Percentiles rank a stretch among this genome's conserved stretches.
These are phyloP conservation scores for Exserohilum turcica DNA, from an alignment of 2,329 filamentous ascomycete genomes.

Conservation along the genomic window DNA sequence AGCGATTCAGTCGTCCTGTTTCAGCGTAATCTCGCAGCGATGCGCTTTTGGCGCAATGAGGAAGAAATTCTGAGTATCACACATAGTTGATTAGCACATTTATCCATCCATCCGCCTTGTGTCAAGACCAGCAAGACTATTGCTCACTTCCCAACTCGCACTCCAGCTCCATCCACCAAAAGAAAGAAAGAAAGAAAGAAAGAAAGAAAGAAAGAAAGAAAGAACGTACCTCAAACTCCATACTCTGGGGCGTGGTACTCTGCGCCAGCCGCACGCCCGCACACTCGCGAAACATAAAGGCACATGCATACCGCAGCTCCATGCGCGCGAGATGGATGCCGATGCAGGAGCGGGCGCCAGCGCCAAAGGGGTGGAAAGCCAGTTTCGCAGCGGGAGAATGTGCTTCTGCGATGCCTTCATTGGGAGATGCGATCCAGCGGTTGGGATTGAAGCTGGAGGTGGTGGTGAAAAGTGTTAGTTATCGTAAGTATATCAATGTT, in stretches of 20 bases:
- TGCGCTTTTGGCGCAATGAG: slow-evolving; percentile 52
- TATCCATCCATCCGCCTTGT: too few species aligned
- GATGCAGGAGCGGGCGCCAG: slow-evolving; percentile 70
- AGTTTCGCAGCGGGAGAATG: slow-evolving; percentile 48
- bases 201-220: background rate
- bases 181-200: background rate
- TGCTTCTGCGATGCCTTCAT: slow-evolving; percentile 32
- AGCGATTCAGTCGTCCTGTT: background rate
- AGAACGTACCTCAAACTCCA: slow-evolving; percentile 45
- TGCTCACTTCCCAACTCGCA: too few species aligned
- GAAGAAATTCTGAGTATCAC: slow-evolving; percentile 45
- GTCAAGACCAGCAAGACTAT: too few species aligned
- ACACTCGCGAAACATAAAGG: slow-evolving; percentile 59
- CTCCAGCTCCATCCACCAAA: background rate
- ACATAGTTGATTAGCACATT: background rate
- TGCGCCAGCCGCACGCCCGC: slow-evolving; percentile 32
- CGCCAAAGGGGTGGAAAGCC: slow-evolving; percentile 71
- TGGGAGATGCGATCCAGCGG: slow-evolving; percentile 38
- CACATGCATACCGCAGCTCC: slow-evolving; percentile 59
- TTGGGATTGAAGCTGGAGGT: slow-evolving; percentile 44
- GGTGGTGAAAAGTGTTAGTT: too few species aligned
- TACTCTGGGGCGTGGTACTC: slow-evolving; percentile 46
- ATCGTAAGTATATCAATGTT: too few species aligned
- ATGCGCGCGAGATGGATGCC: slow-evolving; percentile 70
- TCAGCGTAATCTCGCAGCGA: slow-evolving; percentile 48